Evolutionary conservation across 495 filamentous ascomycete species (phyloP).

Genomic region (Penicillium bovifimosum): DNA sequence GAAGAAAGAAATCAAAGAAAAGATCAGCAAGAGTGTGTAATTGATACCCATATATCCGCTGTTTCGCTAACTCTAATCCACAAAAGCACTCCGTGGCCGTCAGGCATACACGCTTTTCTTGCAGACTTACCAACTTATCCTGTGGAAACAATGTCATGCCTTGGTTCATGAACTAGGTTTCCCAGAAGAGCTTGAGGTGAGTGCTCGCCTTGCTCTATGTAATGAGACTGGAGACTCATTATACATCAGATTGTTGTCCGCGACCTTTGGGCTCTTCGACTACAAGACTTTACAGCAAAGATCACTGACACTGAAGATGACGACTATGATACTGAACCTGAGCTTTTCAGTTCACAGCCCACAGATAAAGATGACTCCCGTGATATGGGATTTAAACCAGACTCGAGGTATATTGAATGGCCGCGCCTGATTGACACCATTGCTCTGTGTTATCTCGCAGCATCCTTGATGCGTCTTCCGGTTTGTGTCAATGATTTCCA

Average conservation of each 20-base stretch:
- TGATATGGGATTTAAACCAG: conserved; percentile 18
- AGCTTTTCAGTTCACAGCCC: conserved; percentile 50
- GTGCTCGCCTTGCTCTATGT: not conserved
- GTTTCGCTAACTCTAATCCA: not conserved
- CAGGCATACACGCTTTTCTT: conserved; percentile 72
- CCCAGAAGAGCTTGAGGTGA: conserved; percentile 60
- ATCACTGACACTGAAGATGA: conserved; percentile 32
- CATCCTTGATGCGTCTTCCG: conserved; percentile 57
- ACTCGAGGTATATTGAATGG: conserved; percentile 26
- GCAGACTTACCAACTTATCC: conserved; percentile 77
- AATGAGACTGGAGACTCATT: not conserved
- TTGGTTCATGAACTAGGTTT: conserved; percentile 57
- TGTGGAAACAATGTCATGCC: conserved; percentile 66
- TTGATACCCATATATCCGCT: not conserved
- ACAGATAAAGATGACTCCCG: conserved; percentile 25
- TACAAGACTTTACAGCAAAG: conserved; percentile 45
- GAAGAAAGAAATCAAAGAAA: conserved; percentile 51
- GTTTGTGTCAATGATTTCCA: conserved; percentile 59
- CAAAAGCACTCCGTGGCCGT: conserved; percentile 50
- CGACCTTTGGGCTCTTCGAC: conserved; percentile 65
- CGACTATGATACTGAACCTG: conserved; percentile 28
- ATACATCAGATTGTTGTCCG: conserved; percentile 45
- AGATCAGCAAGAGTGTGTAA: conserved; percentile 40
- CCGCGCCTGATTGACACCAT: conserved; percentile 61
- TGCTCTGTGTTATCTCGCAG: conserved; percentile 61